These are phyloP conservation scores for Cercis canadensis DNA, from an alignment of 306 rosid genomes.

Conservation along the genomic window DNA sequence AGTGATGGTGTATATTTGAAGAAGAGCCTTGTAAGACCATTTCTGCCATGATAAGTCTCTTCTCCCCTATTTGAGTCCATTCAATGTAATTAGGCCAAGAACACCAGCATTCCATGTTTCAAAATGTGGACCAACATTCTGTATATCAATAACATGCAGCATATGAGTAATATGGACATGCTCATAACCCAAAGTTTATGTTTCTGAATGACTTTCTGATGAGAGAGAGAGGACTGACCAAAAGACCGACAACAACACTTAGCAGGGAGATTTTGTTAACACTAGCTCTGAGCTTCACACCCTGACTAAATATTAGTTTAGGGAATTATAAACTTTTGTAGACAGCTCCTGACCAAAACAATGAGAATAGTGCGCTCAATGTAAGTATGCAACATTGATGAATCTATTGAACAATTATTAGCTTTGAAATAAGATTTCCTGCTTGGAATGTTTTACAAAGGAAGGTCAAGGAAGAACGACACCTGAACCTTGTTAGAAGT, in stretches of 20 bases:
- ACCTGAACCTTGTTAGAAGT: conserved; percentile 21
- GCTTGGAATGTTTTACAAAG: conserved; percentile 1
- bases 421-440: conserved; percentile 10
- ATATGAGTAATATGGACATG: conserved; percentile 30
- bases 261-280: conserved; percentile 84
- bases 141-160: conserved; percentile 37
- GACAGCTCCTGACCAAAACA: conserved; percentile 67
- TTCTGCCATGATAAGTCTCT: conserved; percentile 98
- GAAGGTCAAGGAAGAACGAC: conserved; percentile 19
- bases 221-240: conserved; percentile 64
- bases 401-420: conserved; percentile 2
- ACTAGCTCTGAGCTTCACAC: conserved; percentile 83
- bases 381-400: conserved; percentile 10
- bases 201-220: not conserved
- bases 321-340: conserved; percentile 89
- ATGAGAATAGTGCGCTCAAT: conserved; percentile 29
- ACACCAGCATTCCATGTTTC: conserved; percentile 98
- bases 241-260: conserved; percentile 96
- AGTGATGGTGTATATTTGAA: conserved; percentile 16
- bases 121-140: conserved; percentile 98
- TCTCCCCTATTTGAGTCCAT: conserved; percentile 85
- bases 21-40: conserved; percentile 91
- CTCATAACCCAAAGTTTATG: conserved; percentile 3
- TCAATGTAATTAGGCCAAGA: conserved; percentile 84
- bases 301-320: conserved; percentile 70